These are phyloP conservation scores for Coemansia sp. DNA, from an alignment of 192 early-diverging fungal species.

Conservation along the genomic window DNA sequence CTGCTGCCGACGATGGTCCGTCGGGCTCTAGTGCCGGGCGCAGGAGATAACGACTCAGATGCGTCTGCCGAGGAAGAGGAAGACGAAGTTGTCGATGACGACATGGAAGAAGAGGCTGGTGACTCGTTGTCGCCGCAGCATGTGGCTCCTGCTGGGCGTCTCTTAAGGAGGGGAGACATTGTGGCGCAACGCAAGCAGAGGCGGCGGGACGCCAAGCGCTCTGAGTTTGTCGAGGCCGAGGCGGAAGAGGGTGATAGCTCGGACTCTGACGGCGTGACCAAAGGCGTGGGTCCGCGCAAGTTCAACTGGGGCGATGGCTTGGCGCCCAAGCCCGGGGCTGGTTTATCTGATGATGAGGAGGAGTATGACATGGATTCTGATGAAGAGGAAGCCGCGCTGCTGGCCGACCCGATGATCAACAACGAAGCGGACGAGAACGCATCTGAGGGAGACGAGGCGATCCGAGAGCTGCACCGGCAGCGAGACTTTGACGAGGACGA, in stretches of 20 bases:
- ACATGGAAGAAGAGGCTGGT: background rate
- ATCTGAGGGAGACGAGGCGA: constrained; percentile 28
- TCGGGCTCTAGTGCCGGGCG: constrained; percentile 17
- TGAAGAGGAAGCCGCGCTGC: constrained; percentile 38
- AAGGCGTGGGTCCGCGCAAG: constrained; percentile 20
- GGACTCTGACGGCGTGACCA: constrained; percentile 28
- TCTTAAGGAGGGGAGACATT: constrained; percentile 8
- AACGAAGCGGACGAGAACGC: constrained; percentile 24
- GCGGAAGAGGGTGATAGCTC: constrained; percentile 54
- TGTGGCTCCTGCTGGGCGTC: background rate
- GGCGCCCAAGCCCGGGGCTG: background rate
- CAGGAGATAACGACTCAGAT: background rate
- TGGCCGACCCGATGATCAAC: constrained; percentile 55
- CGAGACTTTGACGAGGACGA: constrained; percentile 48
- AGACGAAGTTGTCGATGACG: background rate
- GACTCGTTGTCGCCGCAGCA: background rate
- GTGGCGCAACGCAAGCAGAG: background rate
- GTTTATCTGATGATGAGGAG: constrained; percentile 19
- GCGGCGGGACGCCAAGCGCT: constrained; percentile 17
- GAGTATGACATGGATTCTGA: constrained; percentile 48
- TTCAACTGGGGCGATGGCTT: constrained; percentile 41
- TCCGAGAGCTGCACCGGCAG: constrained; percentile 47
- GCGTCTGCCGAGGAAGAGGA: background rate
- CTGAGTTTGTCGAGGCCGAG: constrained; percentile 58
- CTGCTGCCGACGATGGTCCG: constrained; percentile 36